Conservation (phyloP, 441 rosid genomes). For the Euphorbia corollata region DNA sequence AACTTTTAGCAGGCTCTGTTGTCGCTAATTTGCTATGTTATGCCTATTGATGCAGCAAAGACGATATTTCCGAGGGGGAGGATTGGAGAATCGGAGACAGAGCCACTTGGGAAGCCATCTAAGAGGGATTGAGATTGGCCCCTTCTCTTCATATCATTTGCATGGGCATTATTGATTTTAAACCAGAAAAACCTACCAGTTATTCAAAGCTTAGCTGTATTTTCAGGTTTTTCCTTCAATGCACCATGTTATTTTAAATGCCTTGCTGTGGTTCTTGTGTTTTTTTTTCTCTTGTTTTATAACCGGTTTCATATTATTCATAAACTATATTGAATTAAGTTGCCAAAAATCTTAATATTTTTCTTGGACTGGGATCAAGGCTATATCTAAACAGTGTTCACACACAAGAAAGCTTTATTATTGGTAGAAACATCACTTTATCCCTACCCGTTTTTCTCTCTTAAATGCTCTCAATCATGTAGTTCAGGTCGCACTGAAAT, state of each 20-base stretch:
- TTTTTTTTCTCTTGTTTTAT: neutral
- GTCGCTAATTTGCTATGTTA: neutral
- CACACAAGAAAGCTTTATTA: neutral
- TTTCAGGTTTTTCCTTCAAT: neutral
- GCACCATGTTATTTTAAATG: neutral
- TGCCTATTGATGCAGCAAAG: neutral
- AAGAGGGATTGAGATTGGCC: constrained; percentile 9
- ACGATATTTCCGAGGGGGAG: neutral
- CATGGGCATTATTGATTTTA: neutral
- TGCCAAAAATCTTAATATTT: neutral
- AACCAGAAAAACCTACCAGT: neutral
- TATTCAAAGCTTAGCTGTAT: neutral
- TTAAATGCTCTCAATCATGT: neutral
- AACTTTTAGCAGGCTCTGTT: neutral
- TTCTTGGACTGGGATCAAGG: neutral
- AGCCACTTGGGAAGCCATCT: constrained; percentile 10
- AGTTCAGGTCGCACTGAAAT: neutral
- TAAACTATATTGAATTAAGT: neutral
- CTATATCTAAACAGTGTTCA: neutral
- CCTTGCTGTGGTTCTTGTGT: neutral
- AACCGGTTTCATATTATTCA: neutral
- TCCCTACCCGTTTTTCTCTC: neutral
- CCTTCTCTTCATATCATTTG: neutral
- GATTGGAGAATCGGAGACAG: neutral
- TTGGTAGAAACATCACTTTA: neutral